Evolutionary conservation across 2,329 filamentous ascomycete species (phyloP), one percentile per base, ranked within the genome.

Genomic region (Pseudocercospora eumusae): DNA sequence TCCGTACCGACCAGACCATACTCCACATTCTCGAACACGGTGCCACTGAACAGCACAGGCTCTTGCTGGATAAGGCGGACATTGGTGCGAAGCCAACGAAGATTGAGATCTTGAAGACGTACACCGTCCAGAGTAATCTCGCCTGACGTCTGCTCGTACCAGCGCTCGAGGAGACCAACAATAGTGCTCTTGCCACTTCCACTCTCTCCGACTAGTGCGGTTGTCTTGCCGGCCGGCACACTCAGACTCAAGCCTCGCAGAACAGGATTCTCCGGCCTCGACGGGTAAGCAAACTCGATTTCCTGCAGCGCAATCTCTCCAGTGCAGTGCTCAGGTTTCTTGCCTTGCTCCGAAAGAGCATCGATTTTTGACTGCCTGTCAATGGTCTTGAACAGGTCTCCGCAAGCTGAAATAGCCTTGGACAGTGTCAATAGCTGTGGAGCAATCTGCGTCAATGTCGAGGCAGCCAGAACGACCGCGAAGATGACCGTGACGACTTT

Each of bases 261-360:
- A 0, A 79, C 76, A n/a, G 61, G 64, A 7, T 71, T 69, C 58
- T 62, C 71, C 66, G 76, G 61, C 67, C 77, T 70, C 3, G 77
- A 0, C 8, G 90, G 90, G 68, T 93, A 93, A 1, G 88, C 84
- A 70, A 92, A 92, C n/a, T 81, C 83, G 7, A 93, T 83, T 36
- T 85, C 79, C 9, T 84, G 76, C 23, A 92, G 83, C 4, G 82
- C 75, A 54, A 90, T 87, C 56, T 88, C 82, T 1, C 75, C 74
- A 8, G 28, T 36, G 25, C 67, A 70, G 3, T 47, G 20, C 21
- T 42, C 42, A 2, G 70, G 69, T 25, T 60, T 52, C 18, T 61
- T 44, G 23, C 73, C 71, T 18, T 56, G 55, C 11, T 62, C 15
- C 31, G 66, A 59, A 2, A 77, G 64, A 0, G 78, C 72, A 65